A percentile compares a stretch with the other conserved stretches of the same genome.
phyloP scores from a whole-genome alignment of 2,329 filamentous ascomycete genomes.

The Penicillium sp. region DNA sequence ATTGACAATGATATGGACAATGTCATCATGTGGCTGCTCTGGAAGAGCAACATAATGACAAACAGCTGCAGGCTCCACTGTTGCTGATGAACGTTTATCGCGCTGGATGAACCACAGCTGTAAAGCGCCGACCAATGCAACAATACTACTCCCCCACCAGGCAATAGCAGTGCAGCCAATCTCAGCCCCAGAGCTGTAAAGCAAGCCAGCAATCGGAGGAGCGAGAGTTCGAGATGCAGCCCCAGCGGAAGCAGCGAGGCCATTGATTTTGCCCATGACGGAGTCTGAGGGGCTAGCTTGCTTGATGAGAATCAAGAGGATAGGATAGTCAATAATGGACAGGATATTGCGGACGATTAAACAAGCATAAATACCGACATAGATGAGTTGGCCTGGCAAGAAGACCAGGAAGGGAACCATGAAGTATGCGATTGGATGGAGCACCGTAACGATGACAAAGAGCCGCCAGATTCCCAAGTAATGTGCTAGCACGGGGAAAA shows the following conservation, averaged over 20 bases:
- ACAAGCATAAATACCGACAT: conserved; percentile 63
- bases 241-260: conserved; percentile 68
- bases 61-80: conserved; percentile 35
- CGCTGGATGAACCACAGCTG: conserved; percentile 57
- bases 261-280: conserved; percentile 68
- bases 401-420: conserved; percentile 66
- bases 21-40: conserved; percentile 20
- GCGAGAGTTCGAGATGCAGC: conserved; percentile 68
- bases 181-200: conserved; percentile 61
- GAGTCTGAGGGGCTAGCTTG: conserved; percentile 63
- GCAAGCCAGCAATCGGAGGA: conserved; percentile 64
- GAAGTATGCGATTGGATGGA: conserved; percentile 67
- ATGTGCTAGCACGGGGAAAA: conserved; percentile 65
- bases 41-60: conserved; percentile 24
- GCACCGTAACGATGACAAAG: conserved; percentile 61
- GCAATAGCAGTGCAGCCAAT: conserved; percentile 60
- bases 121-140: conserved; percentile 55
- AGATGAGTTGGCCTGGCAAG: conserved; percentile 53
- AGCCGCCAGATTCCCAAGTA: conserved; percentile 65
- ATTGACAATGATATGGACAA: conserved; percentile 32
- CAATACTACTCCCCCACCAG: conserved; percentile 59
- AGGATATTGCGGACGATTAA: conserved; percentile 64
- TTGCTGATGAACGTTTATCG: conserved; percentile 44
- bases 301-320: conserved; percentile 69
- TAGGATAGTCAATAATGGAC: conserved; percentile 66